A percentile compares a stretch with the other conserved stretches of the same genome.
Evolutionary conservation across 352 stramenopile genomes (phyloP).

Genomic region (Pythium inflatum): DNA sequence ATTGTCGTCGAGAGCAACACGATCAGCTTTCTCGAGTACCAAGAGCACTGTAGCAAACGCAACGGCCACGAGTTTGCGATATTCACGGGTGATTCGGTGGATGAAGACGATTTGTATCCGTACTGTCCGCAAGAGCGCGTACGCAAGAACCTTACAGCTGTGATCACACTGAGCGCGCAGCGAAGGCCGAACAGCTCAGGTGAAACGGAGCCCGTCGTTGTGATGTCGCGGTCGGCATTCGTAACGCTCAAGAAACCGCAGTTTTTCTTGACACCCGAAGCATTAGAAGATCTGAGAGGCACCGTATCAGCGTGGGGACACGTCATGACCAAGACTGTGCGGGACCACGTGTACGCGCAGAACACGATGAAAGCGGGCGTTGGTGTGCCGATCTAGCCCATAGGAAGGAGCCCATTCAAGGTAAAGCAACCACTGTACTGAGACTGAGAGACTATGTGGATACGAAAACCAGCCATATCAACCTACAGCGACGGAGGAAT

Average conservation of each 20-base stretch:
- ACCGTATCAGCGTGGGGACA: background rate
- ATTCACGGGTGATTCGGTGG: conserved; percentile 39
- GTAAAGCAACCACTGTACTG: no score
- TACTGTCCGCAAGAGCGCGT: conserved; percentile 40
- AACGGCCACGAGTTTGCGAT: conserved; percentile 35
- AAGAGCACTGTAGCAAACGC: conserved; percentile 26
- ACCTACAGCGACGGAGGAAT: background rate
- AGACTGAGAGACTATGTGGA: no score
- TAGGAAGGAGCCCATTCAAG: no score
- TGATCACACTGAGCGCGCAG: conserved; percentile 19
- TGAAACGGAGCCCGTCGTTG: background rate
- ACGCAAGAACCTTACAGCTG: conserved; percentile 32
- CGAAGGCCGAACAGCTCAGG: background rate
- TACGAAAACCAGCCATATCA: no score
- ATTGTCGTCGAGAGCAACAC: conserved; percentile 26
- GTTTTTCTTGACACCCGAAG: background rate
- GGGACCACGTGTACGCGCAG: no score
- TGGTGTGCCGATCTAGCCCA: no score
- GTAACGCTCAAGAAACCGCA: background rate
- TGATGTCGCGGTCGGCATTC: background rate
- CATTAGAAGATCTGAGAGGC: background rate
- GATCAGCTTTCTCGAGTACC: conserved; percentile 35
- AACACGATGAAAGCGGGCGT: no score
- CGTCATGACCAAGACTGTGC: conserved; percentile 13
- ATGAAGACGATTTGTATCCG: conserved; percentile 49